Percentiles rank a stretch among this genome's conserved stretches.
phyloP scores from a whole-genome alignment of 2,329 filamentous ascomycete genomes.

The Pestalotiopsis sp. region DNA sequence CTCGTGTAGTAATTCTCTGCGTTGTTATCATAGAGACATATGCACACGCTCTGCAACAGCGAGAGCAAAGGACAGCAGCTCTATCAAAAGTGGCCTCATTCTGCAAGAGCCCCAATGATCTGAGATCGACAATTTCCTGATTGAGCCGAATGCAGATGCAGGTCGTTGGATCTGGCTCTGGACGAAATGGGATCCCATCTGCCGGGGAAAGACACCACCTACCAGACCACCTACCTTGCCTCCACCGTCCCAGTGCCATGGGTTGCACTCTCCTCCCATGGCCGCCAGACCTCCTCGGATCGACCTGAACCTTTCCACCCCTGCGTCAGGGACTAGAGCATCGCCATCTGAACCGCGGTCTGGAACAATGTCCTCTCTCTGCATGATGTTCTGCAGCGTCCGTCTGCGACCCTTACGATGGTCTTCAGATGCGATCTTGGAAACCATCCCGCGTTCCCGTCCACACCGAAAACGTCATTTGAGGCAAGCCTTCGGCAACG shows the following conservation, averaged over 20 bases:
- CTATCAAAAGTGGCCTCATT: not conserved
- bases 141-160: slow-evolving; percentile 3
- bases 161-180: not conserved
- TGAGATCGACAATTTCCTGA: not conserved
- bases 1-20: not conserved
- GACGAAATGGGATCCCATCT: not conserved
- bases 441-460: not conserved
- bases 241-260: not conserved
- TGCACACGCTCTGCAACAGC: not conserved
- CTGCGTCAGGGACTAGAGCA: not conserved
- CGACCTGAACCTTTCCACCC: not conserved
- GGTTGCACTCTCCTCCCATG: not conserved
- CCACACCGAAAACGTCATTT: not conserved
- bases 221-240: not conserved
- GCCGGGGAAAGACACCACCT: not conserved
- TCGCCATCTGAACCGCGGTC: not conserved
- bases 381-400: not conserved
- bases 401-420: not conserved
- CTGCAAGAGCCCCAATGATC: not conserved
- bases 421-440: not conserved
- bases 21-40: not conserved
- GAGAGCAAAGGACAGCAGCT: not conserved
- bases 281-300: not conserved
- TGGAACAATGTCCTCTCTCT: not conserved
- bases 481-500: too few species aligned